Base-by-base conservation (phyloP, 805 yeast species). In the Wickerhamomyces tratensis region DNA sequence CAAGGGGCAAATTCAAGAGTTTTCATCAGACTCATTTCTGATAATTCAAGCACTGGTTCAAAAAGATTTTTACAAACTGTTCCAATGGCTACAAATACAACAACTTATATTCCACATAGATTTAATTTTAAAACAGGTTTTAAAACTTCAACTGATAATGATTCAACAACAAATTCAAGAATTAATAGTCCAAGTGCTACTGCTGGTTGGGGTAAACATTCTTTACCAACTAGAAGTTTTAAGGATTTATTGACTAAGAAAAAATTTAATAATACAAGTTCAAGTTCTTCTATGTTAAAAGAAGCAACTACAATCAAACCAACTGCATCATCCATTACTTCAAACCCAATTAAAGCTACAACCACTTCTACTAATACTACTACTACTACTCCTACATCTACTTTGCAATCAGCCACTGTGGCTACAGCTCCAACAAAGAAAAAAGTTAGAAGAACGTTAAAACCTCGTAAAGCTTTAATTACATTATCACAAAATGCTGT, bases 401-500 rank as follows among this genome's bases (percentile, higher is more conserved):
- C 34, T 29, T 10, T 10, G 7, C 7, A 7, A 7, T 38, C 47
- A 40, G 38, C 26, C 9, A n/a, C 41, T n/a, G n/a, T 35, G 8
- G 36, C 38, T 30, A 27, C 49, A 31, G 33, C 37, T 38, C 25
- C 50, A 48, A 58, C 50, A 48, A 58, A 61, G 43, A 65, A 63
- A 56, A 67, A 69, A 43, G 62, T 58, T 41, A 68, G 89, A 63
- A 77, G 93, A 67, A 72, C 76, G 25, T 68, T 93, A 45, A 77
- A 79, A 56, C 96, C 98, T 6, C 74, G 95, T 49, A 93, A 86
- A 64, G 95, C 97, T 1, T 81, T 91, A 40, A 86, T 93, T 39
- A 76, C 94, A 5, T 69, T 93, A 41, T 73, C 91, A 0, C 77
- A 85, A 3, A 74, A 70, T 40, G 98, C 98, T 1, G 65, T 86